Base-by-base conservation (phyloP, 306 rosid genomes). In the Cicer cuneatum region DNA sequence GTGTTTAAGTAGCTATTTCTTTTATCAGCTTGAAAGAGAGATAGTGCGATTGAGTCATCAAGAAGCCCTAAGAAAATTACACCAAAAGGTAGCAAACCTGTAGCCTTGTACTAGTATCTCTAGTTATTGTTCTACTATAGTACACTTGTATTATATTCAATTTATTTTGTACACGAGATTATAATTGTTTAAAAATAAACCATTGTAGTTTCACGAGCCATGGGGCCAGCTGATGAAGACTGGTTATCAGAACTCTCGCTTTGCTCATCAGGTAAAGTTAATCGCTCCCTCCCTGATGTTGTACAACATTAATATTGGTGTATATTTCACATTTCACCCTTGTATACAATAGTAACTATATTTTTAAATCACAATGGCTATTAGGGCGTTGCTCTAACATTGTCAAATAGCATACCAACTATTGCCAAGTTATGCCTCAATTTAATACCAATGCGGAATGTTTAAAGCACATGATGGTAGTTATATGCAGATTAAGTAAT, bases 181-280 rank as follows among this genome's bases (percentile, higher is more conserved):
- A 49, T 73, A 66, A 76, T 66, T 45, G 16, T 45, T 79, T 43
- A 65, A 42, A 33, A 29, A 43, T 73, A 66, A 51, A 78, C 42
- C 19, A 66, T 72, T 82, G 70, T 85, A 92, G 99, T 92, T 90
- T 83, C 99, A 95, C 21, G 71, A 85, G 81, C 88, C 88, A 43
- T 95, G 99, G 99, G 99, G 99, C 14, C 99, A 95, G 72, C 99
- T 95, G 49, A 89, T 95, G 97, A 95, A 92, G 85, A 92, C 99
- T 52, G 98, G 99, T 63, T 92, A 87, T 80, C 97, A 94, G 84
- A 94, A 94, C 84, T 94, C 99, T 42, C 93, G 96, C 66, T 94
- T 94, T 80, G 96, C 97, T 6, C 97, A 94, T 87, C 99, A 94
- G 89, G 99, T 94, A 83, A 83, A 69, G 53, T 16, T 42, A 21